Evolutionary conservation across 2,329 filamentous ascomycete genomes (phyloP).

Genomic region (Lachnellula hyalina): DNA sequence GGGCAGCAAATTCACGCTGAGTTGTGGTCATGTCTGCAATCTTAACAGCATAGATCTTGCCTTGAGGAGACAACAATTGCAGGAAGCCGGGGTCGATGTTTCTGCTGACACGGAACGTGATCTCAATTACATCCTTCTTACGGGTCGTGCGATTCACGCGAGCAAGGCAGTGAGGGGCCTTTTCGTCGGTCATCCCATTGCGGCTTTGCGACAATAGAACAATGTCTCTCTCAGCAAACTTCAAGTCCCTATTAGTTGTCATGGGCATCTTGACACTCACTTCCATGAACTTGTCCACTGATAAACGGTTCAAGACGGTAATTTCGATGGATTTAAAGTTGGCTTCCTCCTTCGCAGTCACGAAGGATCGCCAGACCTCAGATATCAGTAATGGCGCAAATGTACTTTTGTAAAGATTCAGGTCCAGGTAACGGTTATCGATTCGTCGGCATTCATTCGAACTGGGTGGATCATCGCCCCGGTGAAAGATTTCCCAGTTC

Average conservation of each 20-base stretch:
- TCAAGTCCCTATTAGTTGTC: constrained; percentile 63
- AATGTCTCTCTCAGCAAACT: constrained; percentile 79
- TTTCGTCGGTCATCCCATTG: constrained; percentile 60
- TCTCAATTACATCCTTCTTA: constrained; percentile 76
- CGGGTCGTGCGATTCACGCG: constrained; percentile 74
- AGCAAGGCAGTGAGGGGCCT: constrained; percentile 76
- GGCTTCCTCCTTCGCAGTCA: constrained; percentile 82
- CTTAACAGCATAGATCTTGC: constrained; percentile 68
- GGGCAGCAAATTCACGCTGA: constrained; percentile 88
- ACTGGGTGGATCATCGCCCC: constrained; percentile 78
- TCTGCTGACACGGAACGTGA: constrained; percentile 78
- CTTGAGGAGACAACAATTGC: constrained; percentile 61
- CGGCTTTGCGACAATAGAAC: constrained; percentile 73
- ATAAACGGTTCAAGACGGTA: constrained; percentile 81
- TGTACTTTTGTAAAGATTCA: constrained; percentile 75
- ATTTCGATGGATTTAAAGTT: constrained; percentile 77
- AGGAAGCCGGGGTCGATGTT: constrained; percentile 44
- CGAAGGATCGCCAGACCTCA: constrained; percentile 93
- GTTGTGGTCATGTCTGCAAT: constrained; percentile 91
- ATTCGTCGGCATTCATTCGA: constrained; percentile 70
- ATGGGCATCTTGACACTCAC: constrained; percentile 78
- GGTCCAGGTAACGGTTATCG: constrained; percentile 69
- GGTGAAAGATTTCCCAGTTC: constrained; percentile 91
- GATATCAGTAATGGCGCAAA: constrained; percentile 87
- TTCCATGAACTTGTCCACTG: constrained; percentile 89